Conservation (phyloP, 139 green algal species). For the Haematococcus lacustris region DNA sequence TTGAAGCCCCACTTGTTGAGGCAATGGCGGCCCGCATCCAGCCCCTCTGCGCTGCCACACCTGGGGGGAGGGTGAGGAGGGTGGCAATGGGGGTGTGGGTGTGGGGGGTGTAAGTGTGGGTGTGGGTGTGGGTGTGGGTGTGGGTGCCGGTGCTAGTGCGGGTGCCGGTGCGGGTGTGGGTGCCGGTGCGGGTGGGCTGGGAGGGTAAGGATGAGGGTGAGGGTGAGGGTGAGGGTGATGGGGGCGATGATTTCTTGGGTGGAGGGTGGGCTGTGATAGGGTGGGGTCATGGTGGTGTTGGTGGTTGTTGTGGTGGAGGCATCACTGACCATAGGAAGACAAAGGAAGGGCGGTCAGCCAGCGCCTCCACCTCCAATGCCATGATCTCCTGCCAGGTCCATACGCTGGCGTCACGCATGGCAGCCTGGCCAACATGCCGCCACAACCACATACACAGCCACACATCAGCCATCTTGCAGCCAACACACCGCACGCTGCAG, state of each 20-base stretch:
- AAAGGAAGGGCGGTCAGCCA: constrained; percentile 64
- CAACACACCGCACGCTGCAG: too few relatives aligned
- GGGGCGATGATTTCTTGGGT: too few relatives aligned
- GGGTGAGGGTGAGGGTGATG: too few relatives aligned
- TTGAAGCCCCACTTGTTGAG: constrained; percentile 70
- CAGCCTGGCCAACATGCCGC: neutral
- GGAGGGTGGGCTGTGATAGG: too few relatives aligned
- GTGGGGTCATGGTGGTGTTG: too few relatives aligned
- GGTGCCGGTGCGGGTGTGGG: neutral
- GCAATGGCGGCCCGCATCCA: constrained; percentile 62
- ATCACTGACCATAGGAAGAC: constrained; percentile 62
- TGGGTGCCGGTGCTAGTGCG: neutral
- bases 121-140: too few relatives aligned
- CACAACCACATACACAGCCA: neutral
- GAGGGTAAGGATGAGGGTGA: too few relatives aligned
- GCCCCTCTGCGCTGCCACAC: constrained; percentile 59
- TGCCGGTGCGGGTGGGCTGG: too few relatives aligned
- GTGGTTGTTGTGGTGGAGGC: too few relatives aligned
- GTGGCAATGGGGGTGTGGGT: neutral
- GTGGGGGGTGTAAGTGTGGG: too few relatives aligned
- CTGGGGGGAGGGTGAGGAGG: too few relatives aligned
- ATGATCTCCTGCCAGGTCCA: constrained; percentile 71
- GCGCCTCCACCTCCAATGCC: constrained; percentile 53
- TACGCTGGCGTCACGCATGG: constrained; percentile 15
- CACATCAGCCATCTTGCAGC: too few relatives aligned